Evolutionary conservation across 2,329 filamentous ascomycete species (phyloP).

Genomic region (Microdochium paspali): DNA sequence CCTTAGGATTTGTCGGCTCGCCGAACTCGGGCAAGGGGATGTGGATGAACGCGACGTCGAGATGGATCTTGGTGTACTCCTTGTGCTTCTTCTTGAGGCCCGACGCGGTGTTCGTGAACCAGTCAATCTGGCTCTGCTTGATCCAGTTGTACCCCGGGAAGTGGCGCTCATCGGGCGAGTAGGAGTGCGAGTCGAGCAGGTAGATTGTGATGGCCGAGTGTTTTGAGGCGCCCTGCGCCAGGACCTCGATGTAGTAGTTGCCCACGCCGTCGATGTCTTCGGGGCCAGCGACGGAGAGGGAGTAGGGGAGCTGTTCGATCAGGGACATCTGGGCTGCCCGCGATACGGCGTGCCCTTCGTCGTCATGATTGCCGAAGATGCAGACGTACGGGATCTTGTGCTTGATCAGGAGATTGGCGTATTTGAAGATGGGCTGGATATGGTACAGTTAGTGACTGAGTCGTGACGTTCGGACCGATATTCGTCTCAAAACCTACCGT

Average conservation of each 20-base stretch:
- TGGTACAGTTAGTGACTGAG: slow-evolving; percentile 8
- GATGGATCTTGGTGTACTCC: slow-evolving; percentile 83
- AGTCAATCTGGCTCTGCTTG: slow-evolving; percentile 86
- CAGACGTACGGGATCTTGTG: slow-evolving; percentile 85
- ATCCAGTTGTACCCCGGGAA: slow-evolving; percentile 97
- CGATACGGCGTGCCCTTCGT: slow-evolving; percentile 67
- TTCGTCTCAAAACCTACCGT: no score
- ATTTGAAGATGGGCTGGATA: slow-evolving; percentile 77
- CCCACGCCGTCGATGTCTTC: slow-evolving; percentile 80
- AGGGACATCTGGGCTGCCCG: slow-evolving; percentile 76
- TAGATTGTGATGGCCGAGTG: slow-evolving; percentile 94
- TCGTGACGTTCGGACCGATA: background rate
- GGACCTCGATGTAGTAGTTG: slow-evolving; percentile 88
- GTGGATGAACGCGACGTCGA: slow-evolving; percentile 95
- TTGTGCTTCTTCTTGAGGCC: slow-evolving; percentile 67
- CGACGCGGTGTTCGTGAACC: slow-evolving; percentile 77
- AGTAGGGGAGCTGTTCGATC: slow-evolving; percentile 80
- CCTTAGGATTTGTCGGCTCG: slow-evolving; percentile 44
- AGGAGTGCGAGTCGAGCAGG: slow-evolving; percentile 84
- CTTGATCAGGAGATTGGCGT: slow-evolving; percentile 72
- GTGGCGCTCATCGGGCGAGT: slow-evolving; percentile 79
- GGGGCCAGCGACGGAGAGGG: slow-evolving; percentile 75
- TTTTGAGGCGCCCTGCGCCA: slow-evolving; percentile 67
- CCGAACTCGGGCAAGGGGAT: slow-evolving; percentile 90
- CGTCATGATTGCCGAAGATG: slow-evolving; percentile 97